Base-by-base conservation (phyloP, 495 filamentous ascomycete species). In the Rhizodiscina lignyota region DNA sequence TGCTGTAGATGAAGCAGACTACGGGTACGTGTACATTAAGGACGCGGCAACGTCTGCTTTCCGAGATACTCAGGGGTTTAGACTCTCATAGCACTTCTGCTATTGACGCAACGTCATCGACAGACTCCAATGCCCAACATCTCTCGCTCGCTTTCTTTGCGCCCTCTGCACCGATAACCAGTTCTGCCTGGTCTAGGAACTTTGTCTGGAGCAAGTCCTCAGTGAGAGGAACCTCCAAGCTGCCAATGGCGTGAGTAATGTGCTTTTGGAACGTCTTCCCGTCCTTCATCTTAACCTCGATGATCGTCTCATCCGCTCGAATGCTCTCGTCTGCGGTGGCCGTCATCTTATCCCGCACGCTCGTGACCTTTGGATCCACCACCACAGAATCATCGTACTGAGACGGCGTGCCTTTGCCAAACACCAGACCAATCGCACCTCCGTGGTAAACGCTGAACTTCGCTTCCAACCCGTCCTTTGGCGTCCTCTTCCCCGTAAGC, bases 381-480 rank as follows among this genome's bases (percentile, higher is more conserved):
- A 66, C 64, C 4, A 66, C 58, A 1, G 40, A 37, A 41, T 70
- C 60, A 18, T 59, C 59, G 40, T 66, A 70, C 44, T 68, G 51
- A 4, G 52, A 50, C 10, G 65, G 67, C 1, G 61, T 63, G 18
- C 56, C 65, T 38, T 63, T 62, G 0, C 66, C 65, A 36, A 60
- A 66, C 11, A 70, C 42, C 13, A 70, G 32, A 8, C 60, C 66
- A 6, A 67, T 51, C 0, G 62, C 64, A 13, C 46, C 63, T 12
- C 65, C 63, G 39, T 70, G 64, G 37, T 58, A 70, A 13, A 67
- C 61, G 32, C 62, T 66, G 35, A 72, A 72, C 30, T 72, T 70
- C 3, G 52, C 62, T 41, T 65, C 63, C 5, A 72, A 41, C 2
- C 64, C 65, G 39, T 66, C 60, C 35, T 50, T 56, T 8, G 66